Conservation (phyloP, 768 basidiomycete species). For the Agrocybe chaxingu region DNA sequence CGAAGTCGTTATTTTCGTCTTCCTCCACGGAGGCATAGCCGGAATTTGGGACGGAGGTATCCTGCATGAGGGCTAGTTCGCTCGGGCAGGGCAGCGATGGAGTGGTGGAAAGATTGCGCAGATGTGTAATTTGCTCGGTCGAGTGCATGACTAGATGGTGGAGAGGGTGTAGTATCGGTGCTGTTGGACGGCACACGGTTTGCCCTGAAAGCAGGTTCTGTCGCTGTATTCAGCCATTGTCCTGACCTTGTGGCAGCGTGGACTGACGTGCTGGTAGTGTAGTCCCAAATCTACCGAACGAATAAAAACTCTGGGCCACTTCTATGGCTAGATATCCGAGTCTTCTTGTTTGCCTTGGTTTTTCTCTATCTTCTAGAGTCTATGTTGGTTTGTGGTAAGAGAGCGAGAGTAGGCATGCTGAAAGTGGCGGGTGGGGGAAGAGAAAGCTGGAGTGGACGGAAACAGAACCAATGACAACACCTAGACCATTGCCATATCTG, state of each 20-base stretch:
- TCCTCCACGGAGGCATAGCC: conserved; percentile 77
- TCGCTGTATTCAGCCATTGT: conserved; percentile 1
- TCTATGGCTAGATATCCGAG: conserved; percentile 11
- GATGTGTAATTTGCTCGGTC: conserved; percentile 32
- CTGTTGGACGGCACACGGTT: conserved; percentile 13
- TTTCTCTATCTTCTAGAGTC: conserved; percentile 21
- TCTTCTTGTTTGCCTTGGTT: background rate
- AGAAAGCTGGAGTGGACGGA: conserved; percentile 3
- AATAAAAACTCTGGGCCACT: background rate
- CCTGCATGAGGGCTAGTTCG: conserved; percentile 31
- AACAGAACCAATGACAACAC: background rate
- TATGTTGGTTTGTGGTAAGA: conserved; percentile 30
- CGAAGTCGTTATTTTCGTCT: conserved; percentile 39
- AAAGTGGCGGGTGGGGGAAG: conserved; percentile 15
- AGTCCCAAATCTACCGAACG: background rate
- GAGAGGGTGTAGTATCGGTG: conserved; percentile 65
- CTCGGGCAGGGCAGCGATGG: conserved; percentile 21
- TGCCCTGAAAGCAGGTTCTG: background rate
- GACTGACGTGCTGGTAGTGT: background rate
- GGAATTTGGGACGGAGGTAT: conserved; percentile 57
- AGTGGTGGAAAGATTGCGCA: conserved; percentile 44
- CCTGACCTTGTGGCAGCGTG: background rate
- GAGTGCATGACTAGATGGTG: conserved; percentile 32
- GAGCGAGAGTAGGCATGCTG: conserved; percentile 49
- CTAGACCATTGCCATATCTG: too few relatives aligned